Conservation (phyloP, 192 early-diverging fungal species). For the Cladochytrium replicatum region DNA sequence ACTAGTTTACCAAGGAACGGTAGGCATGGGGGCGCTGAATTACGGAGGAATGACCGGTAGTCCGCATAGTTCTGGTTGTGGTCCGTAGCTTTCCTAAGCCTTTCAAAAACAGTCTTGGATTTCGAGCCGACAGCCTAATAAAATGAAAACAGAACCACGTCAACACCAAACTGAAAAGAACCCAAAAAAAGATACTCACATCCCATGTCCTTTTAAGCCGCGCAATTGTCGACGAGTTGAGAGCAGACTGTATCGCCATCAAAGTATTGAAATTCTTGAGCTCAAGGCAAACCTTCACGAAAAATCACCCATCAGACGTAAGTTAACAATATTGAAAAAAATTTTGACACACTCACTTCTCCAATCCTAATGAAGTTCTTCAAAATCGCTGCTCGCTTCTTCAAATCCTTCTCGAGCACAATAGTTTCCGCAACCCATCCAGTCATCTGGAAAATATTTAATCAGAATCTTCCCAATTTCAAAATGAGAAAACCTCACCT, state of each 20-base stretch:
- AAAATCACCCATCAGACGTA: neutral
- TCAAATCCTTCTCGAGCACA: conserved; percentile 65
- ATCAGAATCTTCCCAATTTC: conserved; percentile 5
- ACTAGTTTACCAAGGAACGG: conserved; percentile 33
- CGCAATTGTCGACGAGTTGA: conserved; percentile 37
- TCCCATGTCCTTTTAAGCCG: conserved; percentile 45
- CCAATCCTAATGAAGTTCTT: conserved; percentile 77
- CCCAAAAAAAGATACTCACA: conserved; percentile 6
- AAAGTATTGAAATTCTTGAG: conserved; percentile 38
- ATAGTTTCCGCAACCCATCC: conserved; percentile 77
- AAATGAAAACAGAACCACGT: neutral
- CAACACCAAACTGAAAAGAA: neutral
- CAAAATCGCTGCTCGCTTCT: conserved; percentile 62
- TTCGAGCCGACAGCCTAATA: conserved; percentile 19
- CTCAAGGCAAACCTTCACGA: conserved; percentile 15
- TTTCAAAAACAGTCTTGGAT: conserved; percentile 17
- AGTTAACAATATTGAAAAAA: conserved; percentile 4
- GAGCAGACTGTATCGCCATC: conserved; percentile 31
- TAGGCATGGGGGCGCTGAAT: conserved; percentile 19
- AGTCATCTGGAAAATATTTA: conserved; percentile 33
- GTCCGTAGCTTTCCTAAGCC: conserved; percentile 20
- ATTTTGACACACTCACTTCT: conserved; percentile 11
- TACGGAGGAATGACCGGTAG: conserved; percentile 24
- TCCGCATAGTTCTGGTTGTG: conserved; percentile 29
- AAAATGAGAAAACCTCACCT: conserved; percentile 26